These are phyloP conservation scores for Acer yangbiense DNA, from an alignment of 345 rosid species.

Conservation along the genomic window DNA sequence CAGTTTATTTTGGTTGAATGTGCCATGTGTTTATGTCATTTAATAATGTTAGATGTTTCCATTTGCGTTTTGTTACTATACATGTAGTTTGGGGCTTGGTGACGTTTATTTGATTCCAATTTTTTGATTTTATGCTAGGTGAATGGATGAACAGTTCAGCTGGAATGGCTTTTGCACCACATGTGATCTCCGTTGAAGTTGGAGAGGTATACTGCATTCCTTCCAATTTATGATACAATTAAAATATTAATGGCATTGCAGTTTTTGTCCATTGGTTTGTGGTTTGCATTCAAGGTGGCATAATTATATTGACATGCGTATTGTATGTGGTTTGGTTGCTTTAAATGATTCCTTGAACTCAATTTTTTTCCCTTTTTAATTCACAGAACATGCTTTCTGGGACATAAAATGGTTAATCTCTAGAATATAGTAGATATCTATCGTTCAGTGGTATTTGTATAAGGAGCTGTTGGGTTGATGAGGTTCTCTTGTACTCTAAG, in stretches of 20 bases:
- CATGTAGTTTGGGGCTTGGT: neutral
- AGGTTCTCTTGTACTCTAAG: neutral
- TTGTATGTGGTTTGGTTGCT: neutral
- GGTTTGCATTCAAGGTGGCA: neutral
- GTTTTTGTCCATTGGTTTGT: constrained; percentile 1
- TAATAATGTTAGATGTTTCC: neutral
- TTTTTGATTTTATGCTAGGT: constrained; percentile 52
- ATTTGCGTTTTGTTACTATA: neutral
- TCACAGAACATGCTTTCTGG: neutral
- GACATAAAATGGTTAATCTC: neutral
- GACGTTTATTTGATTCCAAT: neutral
- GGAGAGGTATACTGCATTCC: constrained; percentile 68
- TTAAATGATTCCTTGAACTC: neutral
- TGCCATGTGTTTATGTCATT: neutral
- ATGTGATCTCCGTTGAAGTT: constrained; percentile 73
- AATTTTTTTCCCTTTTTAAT: neutral
- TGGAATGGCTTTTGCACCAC: constrained; percentile 93
- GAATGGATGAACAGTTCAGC: constrained; percentile 99
- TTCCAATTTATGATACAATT: constrained; percentile 8
- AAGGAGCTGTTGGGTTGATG: neutral
- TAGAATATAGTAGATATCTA: neutral
- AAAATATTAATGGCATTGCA: neutral
- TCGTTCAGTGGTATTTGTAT: neutral
- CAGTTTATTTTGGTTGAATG: constrained; percentile 24
- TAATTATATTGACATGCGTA: neutral